These are phyloP conservation scores for Syzygium syzygioides DNA, from an alignment of 441 rosid species.

Conservation along the genomic window DNA sequence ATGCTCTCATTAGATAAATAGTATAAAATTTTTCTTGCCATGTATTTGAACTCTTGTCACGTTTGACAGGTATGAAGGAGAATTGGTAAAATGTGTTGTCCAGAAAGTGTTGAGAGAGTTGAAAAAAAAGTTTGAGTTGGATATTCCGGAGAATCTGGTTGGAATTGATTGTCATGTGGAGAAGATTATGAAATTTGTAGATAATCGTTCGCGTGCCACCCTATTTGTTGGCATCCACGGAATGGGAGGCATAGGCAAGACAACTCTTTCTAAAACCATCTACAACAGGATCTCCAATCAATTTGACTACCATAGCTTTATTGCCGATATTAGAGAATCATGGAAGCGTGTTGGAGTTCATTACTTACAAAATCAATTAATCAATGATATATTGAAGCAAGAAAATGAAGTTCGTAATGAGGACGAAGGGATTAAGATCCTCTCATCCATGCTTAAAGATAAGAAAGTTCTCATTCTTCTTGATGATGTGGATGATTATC, in stretches of 20 bases:
- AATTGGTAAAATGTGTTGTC: not conserved
- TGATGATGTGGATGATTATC: not conserved
- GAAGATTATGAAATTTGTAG: fast-evolving
- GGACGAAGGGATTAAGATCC: not conserved
- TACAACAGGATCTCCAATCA: not conserved
- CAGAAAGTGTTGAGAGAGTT: not conserved
- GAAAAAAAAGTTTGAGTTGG: not conserved
- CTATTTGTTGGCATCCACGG: not conserved
- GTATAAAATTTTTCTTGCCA: too few species aligned
- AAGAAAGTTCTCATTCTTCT: not conserved
- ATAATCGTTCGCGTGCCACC: not conserved
- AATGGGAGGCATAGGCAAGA: not conserved
- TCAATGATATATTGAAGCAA: not conserved
- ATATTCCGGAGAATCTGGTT: not conserved
- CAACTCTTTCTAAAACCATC: not conserved
- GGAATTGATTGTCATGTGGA: not conserved
- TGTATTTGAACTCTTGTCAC: not conserved
- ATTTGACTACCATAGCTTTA: not conserved
- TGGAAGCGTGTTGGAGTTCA: not conserved
- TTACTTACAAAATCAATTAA: not conserved
- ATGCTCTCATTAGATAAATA: not conserved
- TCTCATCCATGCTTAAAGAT: not conserved
- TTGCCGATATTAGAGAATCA: not conserved
- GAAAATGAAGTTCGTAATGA: not conserved
- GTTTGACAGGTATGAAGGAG: not conserved